phyloP scores from a whole-genome alignment of 441 rosid species.

The Arabidopsis hybrid region DNA sequence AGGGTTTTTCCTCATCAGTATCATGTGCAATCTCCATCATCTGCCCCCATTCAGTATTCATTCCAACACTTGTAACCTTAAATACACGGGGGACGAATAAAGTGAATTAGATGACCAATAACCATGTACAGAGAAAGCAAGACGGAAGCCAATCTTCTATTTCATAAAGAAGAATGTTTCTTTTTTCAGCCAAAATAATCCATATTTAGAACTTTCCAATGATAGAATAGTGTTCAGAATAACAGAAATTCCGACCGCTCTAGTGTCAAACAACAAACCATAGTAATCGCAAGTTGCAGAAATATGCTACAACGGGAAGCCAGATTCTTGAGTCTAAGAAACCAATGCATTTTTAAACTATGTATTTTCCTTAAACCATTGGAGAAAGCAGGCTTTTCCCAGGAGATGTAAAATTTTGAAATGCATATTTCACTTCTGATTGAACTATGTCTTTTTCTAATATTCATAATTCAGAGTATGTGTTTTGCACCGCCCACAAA shows the following conservation, averaged over 20 bases:
- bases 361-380: too few relatives aligned
- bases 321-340: neutral
- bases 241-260: neutral
- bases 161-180: too few relatives aligned
- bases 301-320: neutral
- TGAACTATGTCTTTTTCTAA: too few relatives aligned
- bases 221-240: too few relatives aligned
- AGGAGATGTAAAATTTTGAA: neutral
- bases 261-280: neutral
- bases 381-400: neutral
- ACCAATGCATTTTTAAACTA: neutral
- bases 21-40: slow-evolving; percentile 55
- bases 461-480: neutral
- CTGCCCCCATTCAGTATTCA: slow-evolving; percentile 78
- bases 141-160: neutral
- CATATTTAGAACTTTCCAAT: neutral
- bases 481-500: neutral
- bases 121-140: slow-evolving; percentile 10
- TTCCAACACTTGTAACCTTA: slow-evolving; percentile 94
- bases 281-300: too few relatives aligned
- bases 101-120: neutral
- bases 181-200: neutral
- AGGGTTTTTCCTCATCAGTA: slow-evolving; percentile 90
- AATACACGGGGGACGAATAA: slow-evolving; percentile 13
- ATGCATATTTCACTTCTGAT: neutral